These are phyloP conservation scores for Xylariomycetidae sp. DNA, from an alignment of 2,329 filamentous ascomycete species.

Conservation along the genomic window DNA sequence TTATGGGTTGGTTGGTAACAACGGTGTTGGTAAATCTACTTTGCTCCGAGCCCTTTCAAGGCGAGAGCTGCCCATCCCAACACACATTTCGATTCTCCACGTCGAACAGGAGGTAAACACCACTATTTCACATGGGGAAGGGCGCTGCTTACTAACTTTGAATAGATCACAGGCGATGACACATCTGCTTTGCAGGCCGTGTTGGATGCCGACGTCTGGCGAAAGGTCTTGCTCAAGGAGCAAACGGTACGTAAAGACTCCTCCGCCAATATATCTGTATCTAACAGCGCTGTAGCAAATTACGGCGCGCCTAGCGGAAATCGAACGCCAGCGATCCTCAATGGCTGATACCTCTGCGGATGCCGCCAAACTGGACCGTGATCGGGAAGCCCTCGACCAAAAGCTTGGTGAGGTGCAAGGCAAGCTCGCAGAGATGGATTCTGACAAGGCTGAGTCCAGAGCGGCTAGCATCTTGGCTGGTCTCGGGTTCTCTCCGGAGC, in stretches of 20 bases:
- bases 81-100: slow-evolving; percentile 97
- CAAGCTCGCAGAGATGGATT: slow-evolving; percentile 97
- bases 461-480: slow-evolving; percentile 95
- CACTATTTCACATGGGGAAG: not conserved
- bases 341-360: slow-evolving; percentile 91
- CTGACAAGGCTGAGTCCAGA: slow-evolving; percentile 93
- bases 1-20: slow-evolving; percentile 97
- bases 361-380: slow-evolving; percentile 76
- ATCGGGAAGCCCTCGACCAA: slow-evolving; percentile 84
- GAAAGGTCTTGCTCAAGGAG: slow-evolving; percentile 87
- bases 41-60: slow-evolving; percentile 84
- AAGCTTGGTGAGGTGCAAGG: slow-evolving; percentile 86
- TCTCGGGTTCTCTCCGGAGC: slow-evolving; percentile 90
- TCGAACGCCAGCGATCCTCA: slow-evolving; percentile 72
- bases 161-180: slow-evolving; percentile 85
- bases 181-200: slow-evolving; percentile 93
- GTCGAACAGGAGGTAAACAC: slow-evolving; percentile 87
- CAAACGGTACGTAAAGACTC: slow-evolving; percentile 60
- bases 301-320: slow-evolving; percentile 63
- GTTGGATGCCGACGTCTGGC: slow-evolving; percentile 95
- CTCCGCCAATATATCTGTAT: not conserved
- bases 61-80: slow-evolving; percentile 90
- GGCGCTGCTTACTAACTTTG: slow-evolving; percentile 16
- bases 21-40: slow-evolving; percentile 98
- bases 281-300: slow-evolving; percentile 62